Evolutionary conservation across 148 eudicot genomes (phyloP).

Genomic region (Silene latifolia): DNA sequence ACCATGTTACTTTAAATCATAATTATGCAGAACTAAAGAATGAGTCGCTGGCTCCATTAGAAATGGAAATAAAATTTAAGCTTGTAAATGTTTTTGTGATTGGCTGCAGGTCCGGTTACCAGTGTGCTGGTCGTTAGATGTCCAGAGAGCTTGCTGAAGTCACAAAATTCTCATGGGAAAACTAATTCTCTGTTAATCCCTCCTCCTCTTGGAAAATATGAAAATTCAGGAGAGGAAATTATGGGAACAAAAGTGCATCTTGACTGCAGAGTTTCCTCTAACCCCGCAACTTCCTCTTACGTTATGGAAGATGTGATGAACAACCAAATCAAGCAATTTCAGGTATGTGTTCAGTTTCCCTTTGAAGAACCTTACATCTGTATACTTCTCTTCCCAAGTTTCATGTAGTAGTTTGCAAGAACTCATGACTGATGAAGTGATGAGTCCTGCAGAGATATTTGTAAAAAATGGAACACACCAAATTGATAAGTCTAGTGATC

Average conservation of each 20-base stretch:
- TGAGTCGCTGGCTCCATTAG: background rate
- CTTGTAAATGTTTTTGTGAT: conserved; percentile 4
- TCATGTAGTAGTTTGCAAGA: background rate
- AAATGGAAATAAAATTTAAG: background rate
- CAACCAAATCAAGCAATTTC: conserved; percentile 74
- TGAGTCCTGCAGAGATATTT: background rate
- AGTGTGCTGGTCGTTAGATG: conserved; percentile 54
- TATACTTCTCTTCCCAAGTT: background rate
- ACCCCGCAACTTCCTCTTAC: conserved; percentile 38
- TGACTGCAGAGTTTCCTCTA: conserved; percentile 27
- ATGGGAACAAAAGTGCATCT: conserved; percentile 50
- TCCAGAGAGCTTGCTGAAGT: conserved; percentile 38
- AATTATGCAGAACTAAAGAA: background rate
- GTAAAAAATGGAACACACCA: background rate
- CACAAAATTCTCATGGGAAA: conserved; percentile 38
- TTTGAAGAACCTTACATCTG: background rate
- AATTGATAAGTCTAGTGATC: background rate
- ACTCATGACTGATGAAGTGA: background rate
- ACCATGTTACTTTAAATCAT: background rate
- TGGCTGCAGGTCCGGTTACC: conserved; percentile 69
- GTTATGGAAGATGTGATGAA: conserved; percentile 50
- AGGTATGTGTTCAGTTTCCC: conserved; percentile 39
- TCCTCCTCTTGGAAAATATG: conserved; percentile 68
- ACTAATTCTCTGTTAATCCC: conserved; percentile 47
- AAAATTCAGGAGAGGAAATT: conserved; percentile 47